Evolutionary conservation across 139 green algal genomes (phyloP), one percentile per base, ranked within the genome.

Genomic region (Chlamydomonas sphaeroides): DNA sequence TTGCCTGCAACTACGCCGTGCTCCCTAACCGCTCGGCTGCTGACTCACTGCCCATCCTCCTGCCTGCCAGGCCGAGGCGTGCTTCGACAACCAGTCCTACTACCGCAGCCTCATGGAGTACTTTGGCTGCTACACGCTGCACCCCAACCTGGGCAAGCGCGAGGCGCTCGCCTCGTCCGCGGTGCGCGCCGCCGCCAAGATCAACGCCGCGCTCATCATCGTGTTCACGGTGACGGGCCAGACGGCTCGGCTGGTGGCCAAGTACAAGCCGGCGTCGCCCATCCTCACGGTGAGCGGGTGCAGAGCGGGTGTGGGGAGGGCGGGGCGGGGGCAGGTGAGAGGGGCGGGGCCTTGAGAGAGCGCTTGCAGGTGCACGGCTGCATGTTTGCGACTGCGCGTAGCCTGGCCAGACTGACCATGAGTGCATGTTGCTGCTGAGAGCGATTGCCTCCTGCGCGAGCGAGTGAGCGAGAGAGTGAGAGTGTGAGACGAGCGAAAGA

Each of bases 171-270:
- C 95, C 5, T 96, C 91, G 8, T 93, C 91, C 10, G 95, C 95
- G 1, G 95, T 98, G 68, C 90, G 95, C 28, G 90, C 90, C 8
- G 93, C 94, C 17, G 92, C 93, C 85, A 98, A 98, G 91, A 93
- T 97, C 83, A 77, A 91, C 10, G 95, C 95, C 0, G 88, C 88
- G 5, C 78, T 98, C 56, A 96, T 98, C 65, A 90, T 98, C 14
- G 94, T 94, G 28, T 96, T 97, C 88, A 94, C 93, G 20, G 87
- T 93, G 36, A 94, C 91, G 18, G 95, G 95, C 78, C 88, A 92
- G 80, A 98, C 94, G 28, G 93, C 93, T 0, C 86, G 85, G 67
- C 88, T 97, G 73, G 83, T 98, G 61, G 89, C 95, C 77, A 98
- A 98, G 90, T 98, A 97, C 92, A 90, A 94, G 62, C 93, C 94